Conservation (phyloP, 1,284 basidiomycete genomes). For the Ceratobasidium sp. region DNA sequence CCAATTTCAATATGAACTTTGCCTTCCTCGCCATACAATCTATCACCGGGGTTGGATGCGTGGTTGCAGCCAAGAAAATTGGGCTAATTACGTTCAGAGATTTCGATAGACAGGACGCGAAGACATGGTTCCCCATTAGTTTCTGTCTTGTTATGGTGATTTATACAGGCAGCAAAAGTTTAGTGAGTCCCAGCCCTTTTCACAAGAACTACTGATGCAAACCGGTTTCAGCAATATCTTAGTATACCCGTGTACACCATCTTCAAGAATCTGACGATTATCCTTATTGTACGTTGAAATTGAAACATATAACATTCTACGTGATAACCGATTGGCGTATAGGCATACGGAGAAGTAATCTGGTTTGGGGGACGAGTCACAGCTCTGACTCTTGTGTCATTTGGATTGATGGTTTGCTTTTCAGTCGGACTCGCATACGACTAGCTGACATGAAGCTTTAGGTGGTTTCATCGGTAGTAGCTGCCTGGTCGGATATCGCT, state of each 20-base stretch:
- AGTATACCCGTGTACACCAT: constrained; percentile 96
- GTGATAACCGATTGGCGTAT: constrained; percentile 45
- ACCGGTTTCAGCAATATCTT: constrained; percentile 77
- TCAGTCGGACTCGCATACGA: not conserved
- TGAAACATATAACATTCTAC: constrained; percentile 10
- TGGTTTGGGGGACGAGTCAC: constrained; percentile 96
- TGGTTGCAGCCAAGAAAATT: constrained; percentile 73
- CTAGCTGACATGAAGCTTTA: constrained; percentile 49
- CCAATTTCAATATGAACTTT: constrained; percentile 96
- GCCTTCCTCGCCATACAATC: constrained; percentile 93
- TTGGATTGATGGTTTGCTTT: constrained; percentile 84
- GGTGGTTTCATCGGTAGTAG: constrained; percentile 94
- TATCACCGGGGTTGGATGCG: constrained; percentile 81
- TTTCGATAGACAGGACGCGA: constrained; percentile 86
- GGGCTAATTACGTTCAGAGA: constrained; percentile 90
- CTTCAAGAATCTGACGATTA: constrained; percentile 99
- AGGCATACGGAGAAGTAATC: constrained; percentile 96
- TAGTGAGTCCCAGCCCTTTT: constrained; percentile 59
- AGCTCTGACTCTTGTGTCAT: constrained; percentile 85
- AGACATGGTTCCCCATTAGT: constrained; percentile 94
- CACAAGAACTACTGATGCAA: not conserved
- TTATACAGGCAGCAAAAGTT: constrained; percentile 96
- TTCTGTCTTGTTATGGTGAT: constrained; percentile 93
- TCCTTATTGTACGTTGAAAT: constrained; percentile 78
- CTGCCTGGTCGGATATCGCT: constrained; percentile 89